These are phyloP conservation scores for Eragrostis curvula DNA, from an alignment of 176 grass and related monocot genomes.

Conservation along the genomic window DNA sequence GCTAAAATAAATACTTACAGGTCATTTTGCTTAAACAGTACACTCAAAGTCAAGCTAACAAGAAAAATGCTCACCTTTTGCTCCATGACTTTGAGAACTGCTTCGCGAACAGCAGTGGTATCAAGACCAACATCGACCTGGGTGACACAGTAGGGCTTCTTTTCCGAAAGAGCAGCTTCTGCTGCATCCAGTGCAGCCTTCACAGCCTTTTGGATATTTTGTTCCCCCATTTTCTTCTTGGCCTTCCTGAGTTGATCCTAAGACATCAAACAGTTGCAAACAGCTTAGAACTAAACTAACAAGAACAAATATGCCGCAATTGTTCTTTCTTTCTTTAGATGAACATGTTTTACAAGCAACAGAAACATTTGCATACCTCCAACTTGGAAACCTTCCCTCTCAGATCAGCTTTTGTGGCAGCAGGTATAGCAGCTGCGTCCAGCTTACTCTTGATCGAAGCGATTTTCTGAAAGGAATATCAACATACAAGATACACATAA, in stretches of 20 bases:
- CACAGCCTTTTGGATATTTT: conserved; percentile 85
- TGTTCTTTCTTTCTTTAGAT: not conserved
- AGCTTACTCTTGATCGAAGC: conserved; percentile 76
- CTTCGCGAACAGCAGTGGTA: conserved; percentile 78
- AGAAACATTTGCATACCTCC: conserved; percentile 62
- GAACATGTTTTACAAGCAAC: not conserved
- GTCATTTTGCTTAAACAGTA: conserved; percentile 2
- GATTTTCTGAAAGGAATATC: conserved; percentile 70
- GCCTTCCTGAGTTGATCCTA: conserved; percentile 89
- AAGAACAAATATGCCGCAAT: not conserved
- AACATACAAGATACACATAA: not conserved
- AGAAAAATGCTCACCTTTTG: conserved; percentile 50
- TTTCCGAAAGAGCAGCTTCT: conserved; percentile 70
- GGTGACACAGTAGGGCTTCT: conserved; percentile 64
- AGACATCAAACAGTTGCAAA: conserved; percentile 2
- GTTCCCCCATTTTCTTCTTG: conserved; percentile 90
- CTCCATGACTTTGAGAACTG: conserved; percentile 80
- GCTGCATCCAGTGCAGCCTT: conserved; percentile 64
- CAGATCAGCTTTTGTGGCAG: conserved; percentile 85
- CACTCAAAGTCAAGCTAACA: not conserved
- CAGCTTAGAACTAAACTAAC: not conserved
- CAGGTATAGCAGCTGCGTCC: conserved; percentile 83
- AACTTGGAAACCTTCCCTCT: conserved; percentile 75
- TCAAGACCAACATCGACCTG: conserved; percentile 81
- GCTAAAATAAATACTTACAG: not conserved